Evolutionary conservation across 495 filamentous ascomycete species (phyloP).

Genomic region (Letharia lupina): DNA sequence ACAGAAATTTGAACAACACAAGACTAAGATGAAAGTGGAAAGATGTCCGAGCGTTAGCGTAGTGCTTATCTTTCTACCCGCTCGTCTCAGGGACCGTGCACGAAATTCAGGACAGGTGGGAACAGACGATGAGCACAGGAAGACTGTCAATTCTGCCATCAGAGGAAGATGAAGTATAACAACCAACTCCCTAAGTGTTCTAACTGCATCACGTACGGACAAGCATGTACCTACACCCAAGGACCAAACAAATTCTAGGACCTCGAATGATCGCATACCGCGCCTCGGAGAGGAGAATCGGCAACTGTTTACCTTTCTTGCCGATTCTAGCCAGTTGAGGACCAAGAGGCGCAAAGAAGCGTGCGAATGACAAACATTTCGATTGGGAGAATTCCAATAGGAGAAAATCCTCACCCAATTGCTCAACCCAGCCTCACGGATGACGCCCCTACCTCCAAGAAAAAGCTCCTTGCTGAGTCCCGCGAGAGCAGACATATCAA

Average conservation of each 20-base stretch:
- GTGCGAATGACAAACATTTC: not conserved
- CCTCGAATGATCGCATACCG: not conserved
- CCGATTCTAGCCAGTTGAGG: not conserved
- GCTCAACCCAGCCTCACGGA: not conserved
- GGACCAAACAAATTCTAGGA: not conserved
- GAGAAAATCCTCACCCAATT: not conserved
- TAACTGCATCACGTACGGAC: not conserved
- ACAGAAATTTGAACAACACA: too few relatives aligned
- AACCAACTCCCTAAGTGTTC: not conserved
- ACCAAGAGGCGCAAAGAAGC: not conserved
- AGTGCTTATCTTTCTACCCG: not conserved
- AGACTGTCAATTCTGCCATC: slow-evolving; percentile 1
- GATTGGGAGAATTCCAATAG: not conserved
- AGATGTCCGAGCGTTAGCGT: not conserved
- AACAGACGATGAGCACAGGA: not conserved
- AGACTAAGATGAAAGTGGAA: not conserved
- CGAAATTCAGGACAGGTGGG: not conserved
- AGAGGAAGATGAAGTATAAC: not conserved
- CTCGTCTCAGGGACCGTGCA: too few relatives aligned
- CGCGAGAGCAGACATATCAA: not conserved
- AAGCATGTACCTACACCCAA: not conserved
- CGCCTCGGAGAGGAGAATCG: not conserved
- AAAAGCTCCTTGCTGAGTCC: not conserved
- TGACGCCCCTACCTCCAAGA: not conserved
- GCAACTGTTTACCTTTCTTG: not conserved